A percentile compares a stretch with the other conserved stretches of the same genome.
Conservation (phyloP, 805 yeast species). For the Lachancea kluyveri region DNA sequence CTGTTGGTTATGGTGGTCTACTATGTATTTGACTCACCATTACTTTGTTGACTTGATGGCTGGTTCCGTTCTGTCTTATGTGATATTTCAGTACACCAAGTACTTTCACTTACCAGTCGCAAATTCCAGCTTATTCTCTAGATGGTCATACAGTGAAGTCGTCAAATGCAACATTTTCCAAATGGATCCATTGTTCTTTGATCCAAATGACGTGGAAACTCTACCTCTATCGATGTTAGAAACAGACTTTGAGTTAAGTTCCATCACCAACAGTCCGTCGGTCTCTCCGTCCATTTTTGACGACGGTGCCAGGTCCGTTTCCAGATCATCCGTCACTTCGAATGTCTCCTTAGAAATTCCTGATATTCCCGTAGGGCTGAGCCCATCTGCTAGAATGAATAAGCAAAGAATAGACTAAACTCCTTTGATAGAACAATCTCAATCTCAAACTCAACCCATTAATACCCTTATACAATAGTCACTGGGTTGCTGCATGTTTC, state of each 20-base stretch:
- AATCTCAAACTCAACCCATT: too few relatives aligned
- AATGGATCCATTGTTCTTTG: constrained; percentile 32
- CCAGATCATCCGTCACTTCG: constrained; percentile 32
- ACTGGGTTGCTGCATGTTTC: too few relatives aligned
- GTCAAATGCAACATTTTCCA: constrained; percentile 29
- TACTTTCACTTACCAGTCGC: constrained; percentile 61
- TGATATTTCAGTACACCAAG: constrained; percentile 64
- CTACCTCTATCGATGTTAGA: constrained; percentile 23
- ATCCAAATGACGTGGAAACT: constrained; percentile 29
- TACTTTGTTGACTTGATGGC: constrained; percentile 89
- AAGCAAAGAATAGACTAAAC: constrained; percentile 21
- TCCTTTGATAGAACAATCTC: too few relatives aligned
- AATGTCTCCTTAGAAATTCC: constrained; percentile 28
- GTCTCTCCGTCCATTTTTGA: constrained; percentile 31
- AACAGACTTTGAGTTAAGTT: constrained; percentile 23
- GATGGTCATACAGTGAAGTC: constrained; percentile 57
- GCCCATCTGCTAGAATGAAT: constrained; percentile 16
- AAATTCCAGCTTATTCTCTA: constrained; percentile 48
- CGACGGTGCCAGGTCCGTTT: constrained; percentile 21
- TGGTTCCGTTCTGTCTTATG: constrained; percentile 80
- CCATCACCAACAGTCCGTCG: constrained; percentile 15
- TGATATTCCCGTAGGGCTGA: constrained; percentile 6
- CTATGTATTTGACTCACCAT: constrained; percentile 96
- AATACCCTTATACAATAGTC: too few relatives aligned
- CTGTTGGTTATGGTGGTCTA: constrained; percentile 96